Evolutionary conservation across 164 flowering plant genomes (phyloP).

Genomic region (Paratinospora sagittata): DNA sequence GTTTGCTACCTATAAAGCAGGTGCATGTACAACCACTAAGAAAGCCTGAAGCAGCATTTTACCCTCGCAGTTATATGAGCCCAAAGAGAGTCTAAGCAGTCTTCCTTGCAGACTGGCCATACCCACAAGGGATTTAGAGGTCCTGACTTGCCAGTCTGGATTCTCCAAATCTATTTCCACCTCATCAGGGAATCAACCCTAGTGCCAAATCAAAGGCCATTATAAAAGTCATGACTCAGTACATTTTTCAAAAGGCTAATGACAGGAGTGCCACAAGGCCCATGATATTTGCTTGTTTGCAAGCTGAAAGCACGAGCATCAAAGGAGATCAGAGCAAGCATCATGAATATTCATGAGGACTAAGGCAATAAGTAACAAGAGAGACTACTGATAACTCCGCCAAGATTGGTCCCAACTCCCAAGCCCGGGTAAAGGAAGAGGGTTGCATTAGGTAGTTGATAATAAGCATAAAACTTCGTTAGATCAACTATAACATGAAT

Average conservation of each 20-base stretch:
- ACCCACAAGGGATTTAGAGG: background rate
- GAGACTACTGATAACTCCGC: no score
- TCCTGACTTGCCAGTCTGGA: background rate
- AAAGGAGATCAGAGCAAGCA: background rate
- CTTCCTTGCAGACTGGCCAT: background rate
- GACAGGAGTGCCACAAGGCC: background rate
- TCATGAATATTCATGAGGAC: background rate
- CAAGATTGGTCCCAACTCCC: no score
- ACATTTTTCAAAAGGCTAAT: background rate
- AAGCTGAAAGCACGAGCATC: background rate
- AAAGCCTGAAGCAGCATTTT: background rate
- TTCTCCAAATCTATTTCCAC: background rate
- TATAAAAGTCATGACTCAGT: background rate
- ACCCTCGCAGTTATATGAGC: background rate
- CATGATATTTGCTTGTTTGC: background rate
- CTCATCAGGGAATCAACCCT: background rate
- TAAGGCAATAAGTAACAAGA: background rate
- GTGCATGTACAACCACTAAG: background rate
- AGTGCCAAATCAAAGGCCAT: background rate
- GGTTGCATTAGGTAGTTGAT: no score
- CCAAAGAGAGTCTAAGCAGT: background rate
- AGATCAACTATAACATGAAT: no score
- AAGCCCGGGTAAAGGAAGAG: no score
- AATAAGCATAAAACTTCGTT: no score
- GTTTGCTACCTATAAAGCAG: background rate